Percentiles rank a stretch among this genome's conserved stretches.
These are phyloP conservation scores for Shiraia bambusicola DNA, from an alignment of 2,329 filamentous ascomycete species.

Conservation along the genomic window DNA sequence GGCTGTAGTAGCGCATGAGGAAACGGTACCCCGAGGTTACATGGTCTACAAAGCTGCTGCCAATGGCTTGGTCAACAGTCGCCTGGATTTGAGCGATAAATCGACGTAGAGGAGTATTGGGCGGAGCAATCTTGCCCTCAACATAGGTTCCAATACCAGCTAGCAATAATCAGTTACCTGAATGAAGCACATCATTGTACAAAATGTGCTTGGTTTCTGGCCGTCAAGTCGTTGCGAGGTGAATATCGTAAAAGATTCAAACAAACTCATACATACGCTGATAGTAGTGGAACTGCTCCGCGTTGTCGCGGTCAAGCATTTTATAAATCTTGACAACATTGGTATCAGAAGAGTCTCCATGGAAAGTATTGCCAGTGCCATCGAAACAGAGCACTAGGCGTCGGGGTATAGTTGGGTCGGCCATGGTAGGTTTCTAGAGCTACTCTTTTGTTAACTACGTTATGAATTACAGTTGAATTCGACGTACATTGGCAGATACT, in stretches of 20 bases:
- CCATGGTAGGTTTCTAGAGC: too few relatives aligned
- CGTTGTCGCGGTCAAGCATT: conserved; percentile 16
- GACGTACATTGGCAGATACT: too few relatives aligned
- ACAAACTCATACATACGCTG: conserved; percentile 13
- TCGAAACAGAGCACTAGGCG: conserved; percentile 23
- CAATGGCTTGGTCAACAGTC: conserved; percentile 12
- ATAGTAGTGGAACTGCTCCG: conserved; percentile 20
- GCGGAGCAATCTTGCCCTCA: too few relatives aligned
- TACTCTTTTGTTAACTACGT: too few relatives aligned
- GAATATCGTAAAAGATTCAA: neutral
- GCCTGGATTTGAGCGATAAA: conserved; percentile 1
- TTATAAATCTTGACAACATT: conserved; percentile 24
- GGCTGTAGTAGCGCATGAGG: conserved; percentile 35
- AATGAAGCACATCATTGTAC: too few relatives aligned
- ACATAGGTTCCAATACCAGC: conserved; percentile 21
- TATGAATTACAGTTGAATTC: too few relatives aligned
- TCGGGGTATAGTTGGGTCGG: neutral
- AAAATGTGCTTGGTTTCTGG: too few relatives aligned
- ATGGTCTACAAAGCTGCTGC: conserved; percentile 16
- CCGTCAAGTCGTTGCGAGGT: too few relatives aligned
- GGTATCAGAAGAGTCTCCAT: conserved; percentile 18
- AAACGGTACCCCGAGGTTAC: conserved; percentile 34
- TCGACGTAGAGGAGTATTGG: too few relatives aligned
- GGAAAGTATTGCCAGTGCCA: conserved; percentile 24
- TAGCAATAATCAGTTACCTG: neutral